phyloP scores from a whole-genome alignment of 495 filamentous ascomycete genomes.

The Peziza echinospora region DNA sequence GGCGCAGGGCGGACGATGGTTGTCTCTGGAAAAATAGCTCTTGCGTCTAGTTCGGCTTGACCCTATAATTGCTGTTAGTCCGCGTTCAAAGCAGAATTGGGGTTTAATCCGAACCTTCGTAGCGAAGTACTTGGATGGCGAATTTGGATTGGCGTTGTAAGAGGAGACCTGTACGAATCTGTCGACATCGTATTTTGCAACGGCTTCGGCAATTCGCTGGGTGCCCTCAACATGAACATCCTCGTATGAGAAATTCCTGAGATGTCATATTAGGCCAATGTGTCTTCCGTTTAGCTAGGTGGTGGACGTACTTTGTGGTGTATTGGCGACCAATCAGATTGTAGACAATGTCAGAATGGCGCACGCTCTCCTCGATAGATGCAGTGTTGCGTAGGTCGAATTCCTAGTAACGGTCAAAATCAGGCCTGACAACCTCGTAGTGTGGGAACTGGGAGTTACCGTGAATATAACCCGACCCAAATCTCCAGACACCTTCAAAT shows the following conservation, averaged over 20 bases:
- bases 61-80: slow-evolving; percentile 29
- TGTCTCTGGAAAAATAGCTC: slow-evolving; percentile 88
- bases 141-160: slow-evolving; percentile 67
- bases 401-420: slow-evolving; percentile 34
- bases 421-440: background rate
- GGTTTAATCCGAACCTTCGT: slow-evolving; percentile 44
- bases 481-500: slow-evolving; percentile 87
- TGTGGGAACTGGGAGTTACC: slow-evolving; percentile 27
- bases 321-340: slow-evolving; percentile 87
- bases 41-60: slow-evolving; percentile 59
- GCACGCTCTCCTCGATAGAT: slow-evolving; percentile 87
- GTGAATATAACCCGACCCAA: slow-evolving; percentile 72
- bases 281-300: background rate
- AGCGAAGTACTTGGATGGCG: slow-evolving; percentile 63
- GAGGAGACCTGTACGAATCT: slow-evolving; percentile 93
- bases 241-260: slow-evolving; percentile 74
- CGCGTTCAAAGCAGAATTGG: background rate
- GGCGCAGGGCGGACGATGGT: slow-evolving; percentile 92
- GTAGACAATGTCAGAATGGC: slow-evolving; percentile 93
- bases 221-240: slow-evolving; percentile 88
- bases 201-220: slow-evolving; percentile 87
- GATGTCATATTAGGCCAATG: background rate
- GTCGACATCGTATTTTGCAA: slow-evolving; percentile 96
- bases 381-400: slow-evolving; percentile 86
- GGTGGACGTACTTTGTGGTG: slow-evolving; percentile 62